Evolutionary conservation across 768 basidiomycete species (phyloP).

Genomic region (Mycena filopes): DNA sequence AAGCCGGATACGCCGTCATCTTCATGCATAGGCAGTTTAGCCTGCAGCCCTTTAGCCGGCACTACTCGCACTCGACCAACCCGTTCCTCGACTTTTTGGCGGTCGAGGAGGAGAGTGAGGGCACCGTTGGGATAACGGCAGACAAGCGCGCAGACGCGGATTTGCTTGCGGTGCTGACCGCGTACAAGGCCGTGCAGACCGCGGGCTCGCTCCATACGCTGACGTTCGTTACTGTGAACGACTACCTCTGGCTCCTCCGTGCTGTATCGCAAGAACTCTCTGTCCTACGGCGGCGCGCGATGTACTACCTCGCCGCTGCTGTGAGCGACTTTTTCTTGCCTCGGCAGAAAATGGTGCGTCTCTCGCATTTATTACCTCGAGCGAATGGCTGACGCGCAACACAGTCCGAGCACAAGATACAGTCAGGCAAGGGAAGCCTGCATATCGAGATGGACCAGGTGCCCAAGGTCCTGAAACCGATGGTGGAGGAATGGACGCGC

Average conservation of each 20-base stretch:
- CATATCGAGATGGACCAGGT: slow-evolving; percentile 99
- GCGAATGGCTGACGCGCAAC: not conserved
- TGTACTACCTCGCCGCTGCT: slow-evolving; percentile 98
- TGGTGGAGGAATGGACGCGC: slow-evolving; percentile 94
- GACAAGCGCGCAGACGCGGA: slow-evolving; percentile 68
- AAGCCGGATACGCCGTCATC: slow-evolving; percentile 95
- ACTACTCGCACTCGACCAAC: slow-evolving; percentile 98
- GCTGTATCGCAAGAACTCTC: slow-evolving; percentile 85
- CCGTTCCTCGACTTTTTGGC: slow-evolving; percentile 97
- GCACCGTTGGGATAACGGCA: slow-evolving; percentile 71
- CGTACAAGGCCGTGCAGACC: slow-evolving; percentile 84
- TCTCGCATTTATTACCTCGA: not conserved
- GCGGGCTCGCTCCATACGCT: slow-evolving; percentile 84
- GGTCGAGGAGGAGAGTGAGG: slow-evolving; percentile 56
- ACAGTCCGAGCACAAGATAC: slow-evolving; percentile 98
- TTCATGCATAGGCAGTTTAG: slow-evolving; percentile 99
- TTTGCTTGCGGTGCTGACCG: slow-evolving; percentile 76
- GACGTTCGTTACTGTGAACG: slow-evolving; percentile 93
- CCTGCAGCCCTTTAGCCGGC: slow-evolving; percentile 95
- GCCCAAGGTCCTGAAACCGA: slow-evolving; percentile 92
- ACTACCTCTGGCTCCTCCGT: slow-evolving; percentile 93
- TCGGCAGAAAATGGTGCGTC: slow-evolving; percentile 84
- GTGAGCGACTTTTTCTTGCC: slow-evolving; percentile 99
- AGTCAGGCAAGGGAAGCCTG: slow-evolving; percentile 93
- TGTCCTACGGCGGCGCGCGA: slow-evolving; percentile 70